A percentile compares a stretch with the other conserved stretches of the same genome.
Evolutionary conservation across 208 protist genomes (phyloP).

Genomic region (Trypanosoma avium): DNA sequence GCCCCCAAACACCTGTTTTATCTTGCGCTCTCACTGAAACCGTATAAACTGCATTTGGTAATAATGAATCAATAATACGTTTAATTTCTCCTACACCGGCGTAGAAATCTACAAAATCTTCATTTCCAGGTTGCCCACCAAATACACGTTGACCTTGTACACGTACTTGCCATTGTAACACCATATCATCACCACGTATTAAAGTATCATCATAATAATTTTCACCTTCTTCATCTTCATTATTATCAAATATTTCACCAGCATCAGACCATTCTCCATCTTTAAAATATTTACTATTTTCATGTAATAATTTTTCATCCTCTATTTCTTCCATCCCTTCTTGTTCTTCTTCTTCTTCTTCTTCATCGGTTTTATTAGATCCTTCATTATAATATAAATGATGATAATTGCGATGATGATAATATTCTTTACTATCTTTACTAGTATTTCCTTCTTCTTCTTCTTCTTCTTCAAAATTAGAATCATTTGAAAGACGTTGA

Average conservation of each 20-base stretch:
- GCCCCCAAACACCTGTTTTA: slow-evolving; percentile 77
- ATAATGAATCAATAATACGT: slow-evolving; percentile 56
- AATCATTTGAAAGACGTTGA: neutral
- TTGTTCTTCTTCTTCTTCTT: neutral
- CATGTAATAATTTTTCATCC: neutral
- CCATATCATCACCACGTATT: slow-evolving; percentile 59
- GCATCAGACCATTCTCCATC: slow-evolving; percentile 8
- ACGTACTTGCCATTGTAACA: slow-evolving; percentile 85
- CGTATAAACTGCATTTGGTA: slow-evolving; percentile 69
- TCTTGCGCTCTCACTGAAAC: slow-evolving; percentile 80
- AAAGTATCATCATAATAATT: slow-evolving; percentile 33
- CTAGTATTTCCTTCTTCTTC: neutral
- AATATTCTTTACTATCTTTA: neutral
- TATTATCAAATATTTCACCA: too few relatives aligned
- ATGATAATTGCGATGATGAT: neutral
- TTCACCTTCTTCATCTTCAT: slow-evolving; percentile 10
- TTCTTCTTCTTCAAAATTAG: neutral
- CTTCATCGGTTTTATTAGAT: too few relatives aligned
- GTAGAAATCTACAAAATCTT: slow-evolving; percentile 67
- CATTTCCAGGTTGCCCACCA: slow-evolving; percentile 56
- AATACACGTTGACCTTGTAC: slow-evolving; percentile 69
- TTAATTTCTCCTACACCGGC: slow-evolving; percentile 37
- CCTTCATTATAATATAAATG: neutral
- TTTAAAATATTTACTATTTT: slow-evolving; percentile 1
- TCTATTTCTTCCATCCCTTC: slow-evolving; percentile 7